Conservation (phyloP, 306 rosid species). For the Herpetospermum pedunculosum region DNA sequence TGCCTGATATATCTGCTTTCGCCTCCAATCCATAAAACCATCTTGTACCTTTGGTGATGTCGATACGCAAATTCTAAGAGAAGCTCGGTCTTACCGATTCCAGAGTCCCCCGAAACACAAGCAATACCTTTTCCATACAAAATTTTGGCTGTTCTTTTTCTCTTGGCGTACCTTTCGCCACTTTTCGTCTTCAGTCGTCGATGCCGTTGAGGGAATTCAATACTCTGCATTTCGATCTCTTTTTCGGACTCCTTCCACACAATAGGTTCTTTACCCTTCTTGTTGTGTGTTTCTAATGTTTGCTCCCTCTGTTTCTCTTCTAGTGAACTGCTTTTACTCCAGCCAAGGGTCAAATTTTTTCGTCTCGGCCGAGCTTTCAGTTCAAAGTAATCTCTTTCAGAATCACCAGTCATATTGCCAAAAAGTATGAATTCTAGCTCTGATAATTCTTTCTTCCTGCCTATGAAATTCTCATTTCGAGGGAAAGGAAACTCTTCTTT, state of each 20-base stretch:
- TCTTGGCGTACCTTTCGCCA: conserved; percentile 38
- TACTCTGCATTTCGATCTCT: conserved; percentile 71
- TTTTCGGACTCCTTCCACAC: conserved; percentile 83
- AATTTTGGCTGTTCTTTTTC: conserved; percentile 46
- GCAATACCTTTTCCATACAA: conserved; percentile 79
- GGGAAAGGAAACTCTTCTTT: conserved; percentile 71
- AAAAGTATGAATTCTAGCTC: conserved; percentile 76
- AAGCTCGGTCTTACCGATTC: conserved; percentile 89
- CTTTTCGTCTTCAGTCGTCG: conserved; percentile 37
- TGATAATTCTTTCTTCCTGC: conserved; percentile 71
- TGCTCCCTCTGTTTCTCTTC: conserved; percentile 51
- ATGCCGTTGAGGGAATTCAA: conserved; percentile 38
- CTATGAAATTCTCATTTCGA: conserved; percentile 58
- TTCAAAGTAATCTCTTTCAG: conserved; percentile 65
- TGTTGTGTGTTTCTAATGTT: conserved; percentile 19
- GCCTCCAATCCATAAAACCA: conserved; percentile 84
- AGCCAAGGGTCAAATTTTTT: conserved; percentile 51
- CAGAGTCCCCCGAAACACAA: conserved; percentile 69
- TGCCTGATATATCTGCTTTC: conserved; percentile 73
- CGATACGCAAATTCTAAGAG: conserved; percentile 82
- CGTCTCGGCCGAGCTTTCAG: conserved; percentile 64
- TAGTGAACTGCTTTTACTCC: conserved; percentile 41
- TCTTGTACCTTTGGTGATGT: conserved; percentile 78
- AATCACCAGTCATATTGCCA: conserved; percentile 63
- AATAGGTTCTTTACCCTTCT: conserved; percentile 68